Percentiles rank a stretch among this genome's conserved stretches.
Evolutionary conservation across 495 filamentous ascomycete species (phyloP).

Genomic region (Penicillium egyptiacum): DNA sequence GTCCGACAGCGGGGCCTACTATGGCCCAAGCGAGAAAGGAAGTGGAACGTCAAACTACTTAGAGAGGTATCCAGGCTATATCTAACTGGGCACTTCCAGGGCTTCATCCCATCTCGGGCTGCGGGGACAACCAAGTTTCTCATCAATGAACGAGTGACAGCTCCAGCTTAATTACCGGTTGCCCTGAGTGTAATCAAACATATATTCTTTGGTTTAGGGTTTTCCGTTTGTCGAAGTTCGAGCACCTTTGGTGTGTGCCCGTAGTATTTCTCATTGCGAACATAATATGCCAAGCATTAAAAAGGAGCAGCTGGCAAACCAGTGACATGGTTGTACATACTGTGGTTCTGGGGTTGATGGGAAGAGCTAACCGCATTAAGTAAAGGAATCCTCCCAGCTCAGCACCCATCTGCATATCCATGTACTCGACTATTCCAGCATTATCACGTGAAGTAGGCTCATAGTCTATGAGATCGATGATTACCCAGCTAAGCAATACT

Average conservation of each 20-base stretch:
- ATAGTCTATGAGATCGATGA: not conserved
- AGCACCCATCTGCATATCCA: not conserved
- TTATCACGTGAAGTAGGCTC: not conserved
- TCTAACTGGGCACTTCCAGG: no score
- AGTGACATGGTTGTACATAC: not conserved
- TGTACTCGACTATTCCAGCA: not conserved
- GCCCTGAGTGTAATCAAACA: no score
- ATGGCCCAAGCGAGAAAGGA: no score
- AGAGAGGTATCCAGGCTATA: no score
- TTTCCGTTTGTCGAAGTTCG: no score
- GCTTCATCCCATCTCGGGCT: no score
- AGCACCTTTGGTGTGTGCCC: not conserved
- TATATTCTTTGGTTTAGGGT: no score
- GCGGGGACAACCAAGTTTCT: no score
- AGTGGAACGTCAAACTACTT: no score
- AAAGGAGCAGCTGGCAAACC: not conserved
- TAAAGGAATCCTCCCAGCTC: conserved; percentile 13
- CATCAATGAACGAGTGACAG: no score
- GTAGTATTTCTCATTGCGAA: not conserved
- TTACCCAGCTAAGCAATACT: not conserved
- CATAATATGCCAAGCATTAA: not conserved
- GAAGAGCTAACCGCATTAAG: conserved; percentile 16
- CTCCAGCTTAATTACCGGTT: no score
- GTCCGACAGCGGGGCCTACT: no score
- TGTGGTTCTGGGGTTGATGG: not conserved